phyloP scores from a whole-genome alignment of 257 asterid genomes.

The Solanum okadae region DNA sequence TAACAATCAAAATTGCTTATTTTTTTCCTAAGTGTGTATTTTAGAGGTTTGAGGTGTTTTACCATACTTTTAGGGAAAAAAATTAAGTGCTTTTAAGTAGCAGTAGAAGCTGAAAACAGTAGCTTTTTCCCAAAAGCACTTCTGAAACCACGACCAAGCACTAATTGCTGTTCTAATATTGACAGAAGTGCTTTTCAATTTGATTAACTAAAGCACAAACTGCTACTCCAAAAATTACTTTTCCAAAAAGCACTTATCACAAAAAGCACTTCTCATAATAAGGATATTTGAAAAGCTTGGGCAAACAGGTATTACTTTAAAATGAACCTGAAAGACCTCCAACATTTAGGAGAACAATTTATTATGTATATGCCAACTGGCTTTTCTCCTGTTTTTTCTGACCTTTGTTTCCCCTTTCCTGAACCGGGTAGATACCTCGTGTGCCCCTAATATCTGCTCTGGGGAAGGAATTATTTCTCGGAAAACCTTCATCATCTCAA shows the following conservation, averaged over 20 bases:
- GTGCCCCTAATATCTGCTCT: slow-evolving; percentile 72
- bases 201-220: neutral
- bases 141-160: neutral
- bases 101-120: neutral
- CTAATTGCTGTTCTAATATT: neutral
- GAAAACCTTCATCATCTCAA: slow-evolving; percentile 61
- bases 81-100: neutral
- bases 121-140: neutral
- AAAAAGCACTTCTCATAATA: neutral
- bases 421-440: slow-evolving; percentile 65
- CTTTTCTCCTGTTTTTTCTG: neutral
- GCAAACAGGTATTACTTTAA: neutral
- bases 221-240: neutral
- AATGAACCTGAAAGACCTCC: neutral
- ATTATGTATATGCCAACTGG: neutral
- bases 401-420: neutral
- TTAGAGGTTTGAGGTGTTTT: neutral
- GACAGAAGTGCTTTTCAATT: neutral
- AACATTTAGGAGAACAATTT: neutral
- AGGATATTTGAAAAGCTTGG: neutral
- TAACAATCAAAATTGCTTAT: neutral
- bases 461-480: slow-evolving; percentile 69
- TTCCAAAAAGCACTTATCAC: neutral
- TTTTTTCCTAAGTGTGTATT: neutral
- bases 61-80: neutral